Conservation (phyloP, 306 rosid genomes). For the Ochetophila trinervis region DNA sequence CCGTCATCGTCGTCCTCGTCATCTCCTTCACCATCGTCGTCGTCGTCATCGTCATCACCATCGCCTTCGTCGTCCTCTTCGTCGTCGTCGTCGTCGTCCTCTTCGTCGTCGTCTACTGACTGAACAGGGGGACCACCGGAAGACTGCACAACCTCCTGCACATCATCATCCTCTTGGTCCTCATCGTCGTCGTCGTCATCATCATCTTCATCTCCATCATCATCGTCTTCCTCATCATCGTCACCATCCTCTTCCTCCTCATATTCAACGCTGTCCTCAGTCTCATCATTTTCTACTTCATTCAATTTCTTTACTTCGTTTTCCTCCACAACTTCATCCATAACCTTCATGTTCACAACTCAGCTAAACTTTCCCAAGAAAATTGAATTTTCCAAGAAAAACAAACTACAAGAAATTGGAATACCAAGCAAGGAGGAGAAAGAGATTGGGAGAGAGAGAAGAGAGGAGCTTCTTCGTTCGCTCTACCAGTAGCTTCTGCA, state of each 20-base stretch:
- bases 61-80: conserved; percentile 32
- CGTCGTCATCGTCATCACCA: conserved; percentile 32
- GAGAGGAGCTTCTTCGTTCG: conserved; percentile 61
- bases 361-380: conserved; percentile 15
- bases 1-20: conserved; percentile 46
- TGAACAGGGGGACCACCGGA: conserved; percentile 46
- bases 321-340: conserved; percentile 54
- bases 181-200: conserved; percentile 32
- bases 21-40: conserved; percentile 41
- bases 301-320: conserved; percentile 32
- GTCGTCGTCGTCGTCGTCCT: conserved; percentile 34
- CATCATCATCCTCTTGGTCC: conserved; percentile 42
- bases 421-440: conserved; percentile 29
- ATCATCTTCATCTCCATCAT: conserved; percentile 24
- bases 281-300: conserved; percentile 32
- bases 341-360: conserved; percentile 48
- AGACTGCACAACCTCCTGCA: conserved; percentile 38
- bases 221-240: conserved; percentile 42
- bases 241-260: conserved; percentile 44
- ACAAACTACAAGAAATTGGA: conserved; percentile 19
- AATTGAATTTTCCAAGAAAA: conserved; percentile 14
- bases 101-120: conserved; percentile 40
- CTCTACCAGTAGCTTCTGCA: conserved; percentile 69
- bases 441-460: conserved; percentile 5
- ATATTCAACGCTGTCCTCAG: conserved; percentile 28